Evolutionary conservation across 176 grass and related monocot species (phyloP).

Genomic region (Oryza longistaminata): DNA sequence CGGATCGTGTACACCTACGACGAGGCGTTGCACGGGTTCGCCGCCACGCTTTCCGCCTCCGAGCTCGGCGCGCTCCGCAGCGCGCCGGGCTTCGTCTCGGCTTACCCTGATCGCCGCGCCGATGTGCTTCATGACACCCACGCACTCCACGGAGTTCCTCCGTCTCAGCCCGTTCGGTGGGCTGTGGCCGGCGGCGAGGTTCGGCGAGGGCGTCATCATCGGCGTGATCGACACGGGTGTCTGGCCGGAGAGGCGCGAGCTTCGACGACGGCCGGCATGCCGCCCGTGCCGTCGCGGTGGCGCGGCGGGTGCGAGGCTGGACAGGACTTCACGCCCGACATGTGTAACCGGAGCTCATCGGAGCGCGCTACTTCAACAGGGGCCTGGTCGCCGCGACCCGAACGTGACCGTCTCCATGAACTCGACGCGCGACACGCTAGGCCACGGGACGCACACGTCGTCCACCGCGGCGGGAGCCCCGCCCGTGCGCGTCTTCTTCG

Average conservation of each 20-base stretch:
- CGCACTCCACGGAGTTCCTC: slow-evolving; percentile 56
- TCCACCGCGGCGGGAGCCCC: slow-evolving; percentile 56
- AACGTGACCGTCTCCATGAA: slow-evolving; percentile 44
- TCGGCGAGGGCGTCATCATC: slow-evolving; percentile 57
- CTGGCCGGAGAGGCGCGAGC: slow-evolving; percentile 62
- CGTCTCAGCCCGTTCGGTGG: slow-evolving; percentile 1
- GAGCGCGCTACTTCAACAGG: slow-evolving; percentile 65
- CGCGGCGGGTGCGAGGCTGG: slow-evolving; percentile 51
- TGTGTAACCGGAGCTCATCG: slow-evolving; percentile 84
- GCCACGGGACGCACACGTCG: slow-evolving; percentile 78
- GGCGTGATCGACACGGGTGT: slow-evolving; percentile 54
- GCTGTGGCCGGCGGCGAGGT: slow-evolving; percentile 44
- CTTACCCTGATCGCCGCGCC: slow-evolving; percentile 27
- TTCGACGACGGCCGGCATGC: slow-evolving; percentile 38
- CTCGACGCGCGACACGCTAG: slow-evolving; percentile 59
- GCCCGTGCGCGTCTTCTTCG: slow-evolving; percentile 58
- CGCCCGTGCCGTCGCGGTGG: slow-evolving; percentile 45
- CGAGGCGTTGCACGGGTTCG: slow-evolving; percentile 54
- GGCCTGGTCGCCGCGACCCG: slow-evolving; percentile 44
- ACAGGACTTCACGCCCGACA: slow-evolving; percentile 34
- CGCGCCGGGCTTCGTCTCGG: slow-evolving; percentile 38
- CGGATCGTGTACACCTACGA: slow-evolving; percentile 50
- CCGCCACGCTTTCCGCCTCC: slow-evolving; percentile 10
- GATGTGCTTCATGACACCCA: slow-evolving; percentile 43
- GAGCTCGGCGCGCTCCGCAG: slow-evolving; percentile 32